Conservation (phyloP, 2,329 filamentous ascomycete species). For the Thielaviopsis euricoi region DNA sequence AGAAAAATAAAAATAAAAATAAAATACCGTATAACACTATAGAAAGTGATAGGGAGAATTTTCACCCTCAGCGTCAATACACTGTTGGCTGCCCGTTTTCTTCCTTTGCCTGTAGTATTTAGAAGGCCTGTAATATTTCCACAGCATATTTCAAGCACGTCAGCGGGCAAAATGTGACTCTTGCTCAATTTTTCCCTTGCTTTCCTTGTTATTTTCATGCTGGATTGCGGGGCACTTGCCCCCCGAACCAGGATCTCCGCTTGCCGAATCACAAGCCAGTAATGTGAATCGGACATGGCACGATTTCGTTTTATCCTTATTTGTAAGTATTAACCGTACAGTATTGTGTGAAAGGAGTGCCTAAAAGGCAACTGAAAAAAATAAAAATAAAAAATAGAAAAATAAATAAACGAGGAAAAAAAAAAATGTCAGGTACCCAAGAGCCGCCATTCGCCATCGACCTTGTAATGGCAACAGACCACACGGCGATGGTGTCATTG, state of each 20-base stretch:
- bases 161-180: slow-evolving; percentile 2
- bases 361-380: not conserved
- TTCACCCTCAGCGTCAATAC: not conserved
- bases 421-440: not conserved
- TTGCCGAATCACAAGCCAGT: not conserved
- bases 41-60: not conserved
- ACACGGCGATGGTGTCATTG: not conserved
- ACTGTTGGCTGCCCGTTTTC: not conserved
- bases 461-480: not conserved
- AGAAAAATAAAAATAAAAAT: not conserved
- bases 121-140: not conserved
- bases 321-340: too few species aligned
- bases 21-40: too few species aligned
- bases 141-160: not conserved
- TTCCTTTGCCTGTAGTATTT: not conserved
- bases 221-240: not conserved
- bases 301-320: not conserved
- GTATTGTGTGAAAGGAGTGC: too few species aligned
- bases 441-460: not conserved
- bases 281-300: not conserved
- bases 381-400: too few species aligned
- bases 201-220: not conserved
- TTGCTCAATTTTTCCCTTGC: not conserved
- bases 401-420: too few species aligned
- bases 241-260: slow-evolving; percentile 7